These are phyloP conservation scores for Lasiosphaeris hirsuta DNA, from an alignment of 495 filamentous ascomycete species.

Conservation along the genomic window DNA sequence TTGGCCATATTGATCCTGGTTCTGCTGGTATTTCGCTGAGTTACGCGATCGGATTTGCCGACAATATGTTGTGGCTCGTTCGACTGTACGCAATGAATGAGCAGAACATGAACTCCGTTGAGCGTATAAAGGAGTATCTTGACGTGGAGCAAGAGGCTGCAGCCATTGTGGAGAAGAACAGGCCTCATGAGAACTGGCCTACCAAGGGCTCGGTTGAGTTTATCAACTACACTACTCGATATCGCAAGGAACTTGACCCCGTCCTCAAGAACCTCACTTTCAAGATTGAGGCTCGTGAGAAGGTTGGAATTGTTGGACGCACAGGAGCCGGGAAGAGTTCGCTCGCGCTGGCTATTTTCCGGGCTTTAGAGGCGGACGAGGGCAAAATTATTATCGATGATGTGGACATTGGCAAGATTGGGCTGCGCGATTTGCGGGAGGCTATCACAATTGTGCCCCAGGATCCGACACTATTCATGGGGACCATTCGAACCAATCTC, in stretches of 20 bases:
- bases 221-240: slow-evolving; percentile 80
- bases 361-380: slow-evolving; percentile 87
- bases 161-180: slow-evolving; percentile 71
- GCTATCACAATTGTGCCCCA: slow-evolving; percentile 97
- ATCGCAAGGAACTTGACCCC: slow-evolving; percentile 79
- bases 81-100: slow-evolving; percentile 93
- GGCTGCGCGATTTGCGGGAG: slow-evolving; percentile 86
- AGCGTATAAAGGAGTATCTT: slow-evolving; percentile 94
- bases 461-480: slow-evolving; percentile 95
- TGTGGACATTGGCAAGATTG: slow-evolving; percentile 83
- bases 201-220: slow-evolving; percentile 84
- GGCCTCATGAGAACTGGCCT: slow-evolving; percentile 80
- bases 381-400: slow-evolving; percentile 90
- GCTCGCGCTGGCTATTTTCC: slow-evolving; percentile 91
- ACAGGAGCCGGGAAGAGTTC: slow-evolving; percentile 98
- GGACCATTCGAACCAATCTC: slow-evolving; percentile 91
- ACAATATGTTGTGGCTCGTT: slow-evolving; percentile 96
- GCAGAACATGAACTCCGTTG: slow-evolving; percentile 99
- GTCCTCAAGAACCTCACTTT: slow-evolving; percentile 84
- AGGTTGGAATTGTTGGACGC: slow-evolving; percentile 93
- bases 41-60: slow-evolving; percentile 97
- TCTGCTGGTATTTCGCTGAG: slow-evolving; percentile 93
- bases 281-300: slow-evolving; percentile 80
- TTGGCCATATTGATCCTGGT: slow-evolving; percentile 86
- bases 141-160: slow-evolving; percentile 93